Percentiles rank a stretch among this genome's conserved stretches.
Evolutionary conservation across 352 stramenopile species (phyloP).

Genomic region (Globisporangium cederbergense): DNA sequence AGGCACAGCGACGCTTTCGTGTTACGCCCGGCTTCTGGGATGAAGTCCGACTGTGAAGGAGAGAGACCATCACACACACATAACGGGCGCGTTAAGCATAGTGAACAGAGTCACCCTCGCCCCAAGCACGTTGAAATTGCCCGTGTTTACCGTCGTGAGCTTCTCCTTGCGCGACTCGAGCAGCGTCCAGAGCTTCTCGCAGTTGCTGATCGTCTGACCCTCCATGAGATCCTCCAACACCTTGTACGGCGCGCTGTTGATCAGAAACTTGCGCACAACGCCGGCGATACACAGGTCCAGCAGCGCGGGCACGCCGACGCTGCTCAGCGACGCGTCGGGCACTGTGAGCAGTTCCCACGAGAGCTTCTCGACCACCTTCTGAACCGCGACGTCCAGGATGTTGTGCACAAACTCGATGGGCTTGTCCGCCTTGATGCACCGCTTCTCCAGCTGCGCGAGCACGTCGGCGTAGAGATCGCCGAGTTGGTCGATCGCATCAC

Average conservation of each 20-base stretch:
- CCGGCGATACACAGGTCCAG: constrained; percentile 82
- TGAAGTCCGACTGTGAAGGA: constrained; percentile 49
- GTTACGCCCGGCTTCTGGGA: constrained; percentile 48
- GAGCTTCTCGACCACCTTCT: constrained; percentile 75
- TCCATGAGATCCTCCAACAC: constrained; percentile 87
- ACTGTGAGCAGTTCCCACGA: constrained; percentile 77
- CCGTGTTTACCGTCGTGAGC: constrained; percentile 48
- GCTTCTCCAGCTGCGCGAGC: constrained; percentile 28
- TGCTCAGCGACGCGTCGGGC: constrained; percentile 41
- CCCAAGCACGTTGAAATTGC: background rate
- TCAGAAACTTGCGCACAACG: constrained; percentile 55
- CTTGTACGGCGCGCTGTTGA: constrained; percentile 79
- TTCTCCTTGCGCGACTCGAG: constrained; percentile 74
- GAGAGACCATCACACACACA: background rate
- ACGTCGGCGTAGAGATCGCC: constrained; percentile 41
- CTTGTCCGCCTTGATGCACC: constrained; percentile 25
- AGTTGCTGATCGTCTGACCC: constrained; percentile 81
- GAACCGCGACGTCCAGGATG: constrained; percentile 73
- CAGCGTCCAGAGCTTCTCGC: constrained; percentile 81
- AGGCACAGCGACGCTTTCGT: constrained; percentile 83
- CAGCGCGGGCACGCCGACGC: constrained; percentile 61
- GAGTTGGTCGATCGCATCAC: constrained; percentile 53
- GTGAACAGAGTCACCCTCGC: background rate
- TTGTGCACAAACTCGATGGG: constrained; percentile 48
- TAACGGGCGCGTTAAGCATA: background rate